Evolutionary conservation across 306 rosid species (phyloP).

Genomic region (Cucumis hystrix): DNA sequence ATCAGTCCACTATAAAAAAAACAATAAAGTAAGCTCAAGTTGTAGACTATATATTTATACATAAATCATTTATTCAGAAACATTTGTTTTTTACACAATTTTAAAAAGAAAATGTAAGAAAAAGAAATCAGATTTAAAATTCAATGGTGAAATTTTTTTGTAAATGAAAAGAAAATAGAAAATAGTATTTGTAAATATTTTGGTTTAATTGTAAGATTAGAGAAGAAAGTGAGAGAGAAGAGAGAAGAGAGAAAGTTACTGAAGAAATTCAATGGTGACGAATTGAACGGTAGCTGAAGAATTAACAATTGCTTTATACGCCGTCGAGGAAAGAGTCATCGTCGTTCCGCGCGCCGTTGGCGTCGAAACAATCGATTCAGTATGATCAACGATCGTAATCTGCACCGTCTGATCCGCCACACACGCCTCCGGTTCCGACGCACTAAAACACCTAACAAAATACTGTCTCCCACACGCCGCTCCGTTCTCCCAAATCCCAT

Average conservation of each 20-base stretch:
- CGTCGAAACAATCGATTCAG: background rate
- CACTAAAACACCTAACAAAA: conserved; percentile 63
- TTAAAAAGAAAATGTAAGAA: too few species aligned
- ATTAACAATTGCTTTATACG: conserved; percentile 40
- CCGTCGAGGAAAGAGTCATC: conserved; percentile 42
- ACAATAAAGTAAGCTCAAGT: background rate
- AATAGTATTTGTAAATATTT: too few species aligned
- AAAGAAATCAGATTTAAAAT: too few species aligned
- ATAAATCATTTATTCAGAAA: too few species aligned
- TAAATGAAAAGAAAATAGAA: too few species aligned
- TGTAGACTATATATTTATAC: too few species aligned
- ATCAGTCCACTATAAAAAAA: too few species aligned
- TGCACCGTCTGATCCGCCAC: conserved; percentile 37
- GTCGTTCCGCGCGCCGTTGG: conserved; percentile 26
- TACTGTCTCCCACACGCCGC: conserved; percentile 84
- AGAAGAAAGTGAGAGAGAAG: too few species aligned
- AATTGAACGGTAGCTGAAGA: conserved; percentile 3
- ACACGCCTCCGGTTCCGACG: conserved; percentile 38
- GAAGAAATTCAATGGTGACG: conserved; percentile 62
- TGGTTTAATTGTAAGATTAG: too few species aligned
- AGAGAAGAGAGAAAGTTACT: conserved; percentile 17
- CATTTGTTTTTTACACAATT: too few species aligned
- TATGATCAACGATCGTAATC: conserved; percentile 45
- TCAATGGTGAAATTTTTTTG: too few species aligned
- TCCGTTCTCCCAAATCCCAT: conserved; percentile 86